Percentiles rank a stretch among this genome's conserved stretches.
These are phyloP conservation scores for Pleurotus tuoliensis DNA, from an alignment of 768 basidiomycete species.

Conservation along the genomic window DNA sequence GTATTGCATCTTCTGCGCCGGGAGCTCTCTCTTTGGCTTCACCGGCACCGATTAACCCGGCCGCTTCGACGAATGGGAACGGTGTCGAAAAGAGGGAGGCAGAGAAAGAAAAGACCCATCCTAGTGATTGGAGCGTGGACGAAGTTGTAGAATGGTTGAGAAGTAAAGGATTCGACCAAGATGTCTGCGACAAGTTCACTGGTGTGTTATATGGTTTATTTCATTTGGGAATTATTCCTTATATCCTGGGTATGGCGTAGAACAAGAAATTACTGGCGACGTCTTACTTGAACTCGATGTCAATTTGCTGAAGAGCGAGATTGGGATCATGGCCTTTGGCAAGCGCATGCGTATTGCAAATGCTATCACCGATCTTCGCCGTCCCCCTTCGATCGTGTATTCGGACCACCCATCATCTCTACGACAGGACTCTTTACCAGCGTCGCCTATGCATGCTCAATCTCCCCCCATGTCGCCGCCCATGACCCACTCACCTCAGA, in stretches of 20 bases:
- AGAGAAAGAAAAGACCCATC: conserved; percentile 37
- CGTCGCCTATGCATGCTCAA: conserved; percentile 19
- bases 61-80: conserved; percentile 14
- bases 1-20: conserved; percentile 26
- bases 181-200: conserved; percentile 80
- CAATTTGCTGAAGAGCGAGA: conserved; percentile 86
- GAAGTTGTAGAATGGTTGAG: conserved; percentile 90
- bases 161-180: conserved; percentile 78
- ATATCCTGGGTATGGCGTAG: conserved; percentile 33
- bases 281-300: conserved; percentile 93
- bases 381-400: conserved; percentile 61
- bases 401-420: conserved; percentile 33
- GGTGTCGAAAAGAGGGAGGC: conserved; percentile 15
- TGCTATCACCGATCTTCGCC: conserved; percentile 83
- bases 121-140: conserved; percentile 81
- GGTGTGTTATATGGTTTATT: conserved; percentile 44
- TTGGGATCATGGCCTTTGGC: conserved; percentile 91
- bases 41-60: conserved; percentile 11
- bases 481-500: conserved; percentile 26
- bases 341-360: conserved; percentile 92
- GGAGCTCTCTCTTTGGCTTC: conserved; percentile 7
- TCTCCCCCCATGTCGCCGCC: conserved; percentile 24
- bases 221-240: neutral
- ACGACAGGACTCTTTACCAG: conserved; percentile 29
- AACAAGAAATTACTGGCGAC: conserved; percentile 98